These are phyloP conservation scores for Colletotrichum spaethianum DNA, from an alignment of 2,329 filamentous ascomycete species.

Conservation along the genomic window DNA sequence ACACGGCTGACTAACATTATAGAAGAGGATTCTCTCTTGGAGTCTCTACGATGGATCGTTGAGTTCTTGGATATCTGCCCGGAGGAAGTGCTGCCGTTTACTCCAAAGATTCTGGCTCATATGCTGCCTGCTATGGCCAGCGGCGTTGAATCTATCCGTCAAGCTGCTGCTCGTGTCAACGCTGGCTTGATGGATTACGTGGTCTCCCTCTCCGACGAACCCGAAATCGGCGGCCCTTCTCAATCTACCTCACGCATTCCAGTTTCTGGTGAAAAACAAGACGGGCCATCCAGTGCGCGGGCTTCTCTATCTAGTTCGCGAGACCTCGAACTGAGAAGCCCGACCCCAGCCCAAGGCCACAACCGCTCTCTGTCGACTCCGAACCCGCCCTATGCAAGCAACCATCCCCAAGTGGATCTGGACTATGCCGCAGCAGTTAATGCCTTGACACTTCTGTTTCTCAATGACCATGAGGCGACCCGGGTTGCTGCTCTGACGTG, in stretches of 20 bases:
- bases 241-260: constrained; percentile 58
- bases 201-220: constrained; percentile 86
- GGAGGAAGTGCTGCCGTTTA: constrained; percentile 95
- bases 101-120: constrained; percentile 91
- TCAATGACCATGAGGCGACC: constrained; percentile 97
- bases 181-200: constrained; percentile 94
- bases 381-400: constrained; percentile 54
- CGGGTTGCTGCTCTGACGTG: constrained; percentile 93
- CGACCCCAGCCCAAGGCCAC: constrained; percentile 62
- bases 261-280: constrained; percentile 60
- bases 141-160: constrained; percentile 88
- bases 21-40: constrained; percentile 94
- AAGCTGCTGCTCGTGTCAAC: constrained; percentile 91
- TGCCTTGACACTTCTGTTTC: constrained; percentile 90
- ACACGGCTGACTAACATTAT: constrained; percentile 38
- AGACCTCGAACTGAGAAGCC: constrained; percentile 67
- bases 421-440: constrained; percentile 97
- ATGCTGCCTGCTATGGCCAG: constrained; percentile 95
- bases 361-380: constrained; percentile 63
- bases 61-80: constrained; percentile 97
- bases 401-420: constrained; percentile 76
- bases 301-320: constrained; percentile 67
- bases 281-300: constrained; percentile 64
- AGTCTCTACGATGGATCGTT: constrained; percentile 94
- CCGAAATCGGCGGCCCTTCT: constrained; percentile 54